Evolutionary conservation across 2,329 filamentous ascomycete species (phyloP).

Genomic region (Nemania bipapillata): DNA sequence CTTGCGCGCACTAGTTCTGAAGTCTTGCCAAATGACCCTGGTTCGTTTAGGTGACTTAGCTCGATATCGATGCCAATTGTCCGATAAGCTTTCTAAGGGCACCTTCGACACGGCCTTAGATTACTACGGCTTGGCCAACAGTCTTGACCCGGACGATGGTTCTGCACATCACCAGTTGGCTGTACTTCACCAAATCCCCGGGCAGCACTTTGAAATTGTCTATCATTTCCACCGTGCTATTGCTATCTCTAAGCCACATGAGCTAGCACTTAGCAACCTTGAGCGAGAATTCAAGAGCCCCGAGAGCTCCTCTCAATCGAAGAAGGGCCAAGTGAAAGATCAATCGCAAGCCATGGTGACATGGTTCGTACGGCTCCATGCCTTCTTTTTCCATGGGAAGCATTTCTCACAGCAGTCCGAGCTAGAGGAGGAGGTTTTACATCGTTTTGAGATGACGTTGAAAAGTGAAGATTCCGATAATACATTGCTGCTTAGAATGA

Average conservation of each 20-base stretch:
- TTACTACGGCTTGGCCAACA: conserved; percentile 84
- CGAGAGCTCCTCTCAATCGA: conserved; percentile 53
- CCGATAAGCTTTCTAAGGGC: conserved; percentile 70
- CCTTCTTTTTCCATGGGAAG: conserved; percentile 81
- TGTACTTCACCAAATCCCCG: conserved; percentile 81
- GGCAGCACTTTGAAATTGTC: conserved; percentile 82
- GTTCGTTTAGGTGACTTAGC: conserved; percentile 90
- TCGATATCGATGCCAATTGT: conserved; percentile 81
- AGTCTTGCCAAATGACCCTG: conserved; percentile 83
- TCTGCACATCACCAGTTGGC: conserved; percentile 90
- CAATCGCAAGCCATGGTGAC: conserved; percentile 73
- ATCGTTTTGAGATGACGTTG: conserved; percentile 77
- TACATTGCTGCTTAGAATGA: conserved; percentile 77
- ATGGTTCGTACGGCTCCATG: conserved; percentile 89
- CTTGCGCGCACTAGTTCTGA: conserved; percentile 69
- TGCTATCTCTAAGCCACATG: conserved; percentile 77
- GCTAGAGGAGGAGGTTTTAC: conserved; percentile 85
- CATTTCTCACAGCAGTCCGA: conserved; percentile 80
- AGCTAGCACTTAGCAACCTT: conserved; percentile 78
- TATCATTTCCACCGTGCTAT: conserved; percentile 91
- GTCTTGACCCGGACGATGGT: conserved; percentile 81
- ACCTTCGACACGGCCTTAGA: conserved; percentile 83
- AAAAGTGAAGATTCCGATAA: conserved; percentile 74
- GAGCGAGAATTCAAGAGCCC: conserved; percentile 76
- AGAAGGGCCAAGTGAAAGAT: conserved; percentile 57